phyloP scores from a whole-genome alignment of 164 flowering plant species.

The Sextonia rubra region DNA sequence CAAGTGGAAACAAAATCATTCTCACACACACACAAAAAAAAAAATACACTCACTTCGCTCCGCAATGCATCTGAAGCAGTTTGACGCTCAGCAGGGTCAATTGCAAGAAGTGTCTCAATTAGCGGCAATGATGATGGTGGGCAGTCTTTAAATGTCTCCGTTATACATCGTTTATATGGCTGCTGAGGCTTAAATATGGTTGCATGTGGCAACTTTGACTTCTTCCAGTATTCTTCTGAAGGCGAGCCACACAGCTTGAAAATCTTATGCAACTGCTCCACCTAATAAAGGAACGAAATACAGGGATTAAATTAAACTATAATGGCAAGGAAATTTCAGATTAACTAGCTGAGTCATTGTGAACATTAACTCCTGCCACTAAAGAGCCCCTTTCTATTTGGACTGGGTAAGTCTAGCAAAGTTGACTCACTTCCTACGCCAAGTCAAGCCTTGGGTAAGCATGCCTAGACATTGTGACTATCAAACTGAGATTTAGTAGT shows the following conservation, averaged over 20 bases:
- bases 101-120: constrained; percentile 43
- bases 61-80: constrained; percentile 36
- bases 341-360: not conserved
- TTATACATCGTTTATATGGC: constrained; percentile 43
- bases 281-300: constrained; percentile 25
- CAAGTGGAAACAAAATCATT: not conserved
- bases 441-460: not conserved
- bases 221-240: constrained; percentile 65
- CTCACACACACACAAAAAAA: not conserved
- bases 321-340: not conserved
- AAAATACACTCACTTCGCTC: constrained; percentile 31
- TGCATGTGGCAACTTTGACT: constrained; percentile 55
- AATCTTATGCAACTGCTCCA: constrained; percentile 68
- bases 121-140: constrained; percentile 51
- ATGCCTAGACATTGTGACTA: not conserved
- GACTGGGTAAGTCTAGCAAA: not conserved
- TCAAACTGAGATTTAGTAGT: not conserved
- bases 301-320: not conserved
- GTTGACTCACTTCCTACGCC: not conserved
- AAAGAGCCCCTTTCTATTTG: not conserved
- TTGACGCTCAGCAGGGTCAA: constrained; percentile 43
- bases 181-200: constrained; percentile 63
- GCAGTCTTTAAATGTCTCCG: constrained; percentile 64
- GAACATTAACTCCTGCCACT: not conserved
- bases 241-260: constrained; percentile 72